Evolutionary conservation across 2,329 filamentous ascomycete genomes (phyloP).

Genomic region (Trichoderma pleuroti): DNA sequence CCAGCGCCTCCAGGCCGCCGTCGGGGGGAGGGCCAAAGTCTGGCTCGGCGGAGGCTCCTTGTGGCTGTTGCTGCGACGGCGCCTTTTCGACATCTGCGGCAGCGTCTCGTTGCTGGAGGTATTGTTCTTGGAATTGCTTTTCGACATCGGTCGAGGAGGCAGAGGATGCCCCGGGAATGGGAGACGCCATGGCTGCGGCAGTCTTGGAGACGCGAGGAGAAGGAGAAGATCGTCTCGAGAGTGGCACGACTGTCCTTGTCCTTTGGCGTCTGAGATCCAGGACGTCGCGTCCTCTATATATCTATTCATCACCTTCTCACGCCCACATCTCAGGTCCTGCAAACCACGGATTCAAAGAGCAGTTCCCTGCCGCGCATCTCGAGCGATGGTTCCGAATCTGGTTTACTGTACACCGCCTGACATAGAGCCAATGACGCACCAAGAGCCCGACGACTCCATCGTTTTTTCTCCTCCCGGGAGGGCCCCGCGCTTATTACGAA

Average conservation of each 20-base stretch:
- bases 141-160: neutral
- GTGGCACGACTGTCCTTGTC: neutral
- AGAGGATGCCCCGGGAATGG: neutral
- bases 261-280: neutral
- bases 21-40: neutral
- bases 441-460: neutral
- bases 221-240: neutral
- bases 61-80: neutral
- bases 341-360: neutral
- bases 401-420: neutral
- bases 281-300: neutral
- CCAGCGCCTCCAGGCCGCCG: neutral
- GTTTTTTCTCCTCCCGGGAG: neutral
- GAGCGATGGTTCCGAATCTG: neutral
- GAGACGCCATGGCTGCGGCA: neutral
- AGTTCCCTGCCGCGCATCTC: neutral
- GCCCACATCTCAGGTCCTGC: neutral
- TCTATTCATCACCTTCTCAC: neutral
- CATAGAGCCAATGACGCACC: neutral
- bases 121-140: neutral
- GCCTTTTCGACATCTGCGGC: neutral
- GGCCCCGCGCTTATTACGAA: neutral
- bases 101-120: neutral
- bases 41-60: neutral
- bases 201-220: neutral